Evolutionary conservation across 805 yeast genomes (phyloP), one percentile per base, ranked within the genome.

Genomic region (Lipomyces japonicus): DNA sequence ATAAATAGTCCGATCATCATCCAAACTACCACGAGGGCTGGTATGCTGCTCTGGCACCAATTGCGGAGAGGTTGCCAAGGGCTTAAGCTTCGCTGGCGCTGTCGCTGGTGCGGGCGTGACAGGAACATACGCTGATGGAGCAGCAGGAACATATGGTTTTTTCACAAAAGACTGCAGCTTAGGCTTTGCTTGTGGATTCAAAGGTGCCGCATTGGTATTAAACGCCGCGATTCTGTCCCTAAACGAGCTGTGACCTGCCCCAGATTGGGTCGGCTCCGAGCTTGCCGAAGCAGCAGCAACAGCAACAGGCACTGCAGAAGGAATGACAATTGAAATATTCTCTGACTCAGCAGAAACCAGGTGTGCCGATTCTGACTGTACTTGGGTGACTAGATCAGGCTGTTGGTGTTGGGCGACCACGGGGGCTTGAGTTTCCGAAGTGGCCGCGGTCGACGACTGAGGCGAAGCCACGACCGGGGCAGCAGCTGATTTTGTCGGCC

Each of bases 121-220:
- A 5, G 60, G 54, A 23, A 48, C 44, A 34, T 49, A 44, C 4
- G 56, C 48, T 6, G 84, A 79, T 45, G 79, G 71, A 3, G 77
- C 79, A 2, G 81, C 75, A 1, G 80, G 74, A 21, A 76, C 82
- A 30, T 75, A 80, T 24, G 78, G 75, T 61, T 79, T 80, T 60
- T 75, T 78, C 23, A 76, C 76, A 58, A 75, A 79, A 0, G 80
- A 75, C 51, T 74, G 75, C 31, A 68, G 61, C 64, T 71, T 57
- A 46, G 75, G 65, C 55, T 64, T 44, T 51, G 48, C 41, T 12
- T 63, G 62, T 1, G 79, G 78, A 35, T 69, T 64, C 12, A 62
- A 60, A 3, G 79, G 77, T 26, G 74, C 68, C 2, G 74, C 66
- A 10, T 55, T 51, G 38, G 64, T 67, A 53, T 77, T 74, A 65